Base-by-base conservation (phyloP, 2,329 filamentous ascomycete genomes). In the Knoxdaviesia capensis region DNA sequence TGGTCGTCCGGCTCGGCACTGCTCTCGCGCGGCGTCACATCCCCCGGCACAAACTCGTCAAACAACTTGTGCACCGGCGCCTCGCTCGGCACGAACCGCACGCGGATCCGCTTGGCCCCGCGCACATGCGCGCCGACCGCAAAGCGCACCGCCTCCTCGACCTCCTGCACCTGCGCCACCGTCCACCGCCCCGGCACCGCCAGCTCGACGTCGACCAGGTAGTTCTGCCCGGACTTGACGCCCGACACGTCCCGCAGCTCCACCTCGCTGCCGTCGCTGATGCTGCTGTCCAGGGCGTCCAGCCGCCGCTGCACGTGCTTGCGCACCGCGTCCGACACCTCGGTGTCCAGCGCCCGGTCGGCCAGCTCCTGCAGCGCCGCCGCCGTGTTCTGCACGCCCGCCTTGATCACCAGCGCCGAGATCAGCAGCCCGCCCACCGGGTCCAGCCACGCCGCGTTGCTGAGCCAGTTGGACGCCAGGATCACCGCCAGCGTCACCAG, bases 161-260 rank as follows among this genome's bases (percentile, higher is more conserved):
- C 65, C 10, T 69, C 62, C 34, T 74, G 67, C 6, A 78, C 72
- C 43, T 80, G 71, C 42, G 77, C 72, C 5, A 98, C 64, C 0
- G 80, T 80, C 80, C 82, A 93, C 33, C 65, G 63, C 28, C 68
- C 71, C 0, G 88, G 85, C 10, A 92, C 82, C 2, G 74, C 80
- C 46, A 96, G 61, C 57, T 94, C 87, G 6, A 98, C 59, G 51
- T 96, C 90, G 51, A 96, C 77, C 31, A 96, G 67, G 56, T 92
- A 94, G 62, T 94, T 98, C 59, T 94, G 90, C 31, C 90, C 90
- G 4, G 85, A 90, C 62, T 98, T 98, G 60, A 94, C 71, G 43
- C 90, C 90, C 48, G 85, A 81, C 3, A 96, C 71, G 38, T 83
- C 80, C 38, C 80, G 72, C 38, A 94, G 62, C 53, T 83, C 74